phyloP scores from a whole-genome alignment of 108 stramenopile genomes.

The Nitzschia inconspicua region DNA sequence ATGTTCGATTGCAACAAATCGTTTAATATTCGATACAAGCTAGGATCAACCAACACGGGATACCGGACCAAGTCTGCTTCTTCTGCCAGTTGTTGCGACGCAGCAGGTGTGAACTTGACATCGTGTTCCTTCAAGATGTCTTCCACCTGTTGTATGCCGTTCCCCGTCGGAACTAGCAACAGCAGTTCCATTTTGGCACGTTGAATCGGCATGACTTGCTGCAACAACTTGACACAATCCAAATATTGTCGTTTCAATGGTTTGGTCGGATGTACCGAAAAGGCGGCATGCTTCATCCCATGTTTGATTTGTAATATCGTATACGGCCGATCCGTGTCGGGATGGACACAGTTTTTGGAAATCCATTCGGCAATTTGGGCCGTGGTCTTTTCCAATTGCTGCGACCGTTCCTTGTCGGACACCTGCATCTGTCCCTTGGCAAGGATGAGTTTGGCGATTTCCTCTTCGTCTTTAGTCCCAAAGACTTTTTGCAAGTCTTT shows the following conservation, averaged over 20 bases:
- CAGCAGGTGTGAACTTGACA: conserved; percentile 23
- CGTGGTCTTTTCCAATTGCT: conserved; percentile 68
- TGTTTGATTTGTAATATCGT: conserved; percentile 84
- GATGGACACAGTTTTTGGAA: conserved; percentile 90
- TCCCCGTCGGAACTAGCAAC: conserved; percentile 33
- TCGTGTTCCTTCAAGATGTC: conserved; percentile 15
- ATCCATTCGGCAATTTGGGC: conserved; percentile 93
- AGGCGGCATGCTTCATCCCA: conserved; percentile 82
- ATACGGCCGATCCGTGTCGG: conserved; percentile 82
- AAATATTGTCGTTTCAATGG: conserved; percentile 93
- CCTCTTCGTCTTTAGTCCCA: conserved; percentile 78
- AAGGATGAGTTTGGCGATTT: conserved; percentile 80
- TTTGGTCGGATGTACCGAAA: conserved; percentile 85
- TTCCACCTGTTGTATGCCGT: conserved; percentile 12
- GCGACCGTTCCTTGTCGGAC: conserved; percentile 87
- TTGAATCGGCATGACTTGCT: conserved; percentile 85
- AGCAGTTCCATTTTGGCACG: conserved; percentile 93
- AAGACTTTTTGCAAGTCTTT: conserved; percentile 85
- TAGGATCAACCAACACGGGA: conserved; percentile 72
- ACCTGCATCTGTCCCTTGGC: conserved; percentile 89
- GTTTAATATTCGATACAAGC: conserved; percentile 69
- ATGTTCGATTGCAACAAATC: conserved; percentile 43
- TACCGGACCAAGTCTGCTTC: not conserved
- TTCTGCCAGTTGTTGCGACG: not conserved
- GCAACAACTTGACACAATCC: conserved; percentile 90